Base-by-base conservation (phyloP, 371 early-diverging fungal genomes). In the Mortierella sp. region DNA sequence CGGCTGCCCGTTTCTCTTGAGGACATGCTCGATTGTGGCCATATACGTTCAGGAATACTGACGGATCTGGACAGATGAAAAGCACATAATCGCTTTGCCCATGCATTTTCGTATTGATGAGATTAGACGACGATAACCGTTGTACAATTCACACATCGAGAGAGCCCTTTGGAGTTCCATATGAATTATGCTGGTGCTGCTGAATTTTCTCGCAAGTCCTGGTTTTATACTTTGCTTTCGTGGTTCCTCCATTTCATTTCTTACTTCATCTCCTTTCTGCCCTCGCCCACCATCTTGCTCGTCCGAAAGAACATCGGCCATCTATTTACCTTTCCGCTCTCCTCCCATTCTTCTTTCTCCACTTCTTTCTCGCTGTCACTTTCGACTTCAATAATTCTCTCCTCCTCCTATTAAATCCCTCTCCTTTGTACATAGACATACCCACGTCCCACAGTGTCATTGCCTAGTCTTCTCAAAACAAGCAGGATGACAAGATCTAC, bases 311-410 rank as follows among this genome's bases (percentile, higher is more conserved):
- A 50, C 37, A 50, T 14, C 42, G 31, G 42, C n/a, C 49, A 37
- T n/a, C 43, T 24, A 15, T 28, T 50, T 21, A 49, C 50, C 19
- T 37, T 21, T 50, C 21, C 27, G 37, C 21, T 30, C 19, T 47
- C 51, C 19, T 30, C 12, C 49, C 9, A 47, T 58, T 49, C 21
- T 53, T 58, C 50, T 59, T 60, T 60, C 60, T 51, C 60, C 57
- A 41, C 59, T 48, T 53, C 47, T 24, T 27, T 54, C 42, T 56
- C 47, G 26, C 15, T 30, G n/a, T 19, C 32, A 32, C 32, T 42
- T 43, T n/a, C n/a, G 15, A 24, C n/a, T 42, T 19, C 28, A 32
- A 21, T 19, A 14, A 9, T 46, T 6, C 26, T 27, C 21, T n/a
- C 28, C 26, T 47, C 43, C 46, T 39, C 32, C 28, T 23, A 6